These are phyloP conservation scores for Aspergillus unguis DNA, from an alignment of 2,329 filamentous ascomycete species.

Conservation along the genomic window DNA sequence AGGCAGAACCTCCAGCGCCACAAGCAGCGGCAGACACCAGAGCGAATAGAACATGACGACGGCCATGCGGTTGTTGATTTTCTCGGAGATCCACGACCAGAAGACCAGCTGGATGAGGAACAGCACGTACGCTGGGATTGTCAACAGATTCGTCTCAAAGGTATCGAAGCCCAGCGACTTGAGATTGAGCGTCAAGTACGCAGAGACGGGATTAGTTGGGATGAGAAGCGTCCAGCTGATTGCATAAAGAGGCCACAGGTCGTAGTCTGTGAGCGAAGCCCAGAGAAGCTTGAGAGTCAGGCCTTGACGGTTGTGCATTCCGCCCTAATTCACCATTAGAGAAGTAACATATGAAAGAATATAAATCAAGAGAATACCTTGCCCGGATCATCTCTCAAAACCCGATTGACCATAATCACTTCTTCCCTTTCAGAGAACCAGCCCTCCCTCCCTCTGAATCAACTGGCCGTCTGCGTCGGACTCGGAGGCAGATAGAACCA, in stretches of 20 bases:
- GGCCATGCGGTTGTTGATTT: conserved; percentile 51
- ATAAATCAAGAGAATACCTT: background rate
- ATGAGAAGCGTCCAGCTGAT: conserved; percentile 46
- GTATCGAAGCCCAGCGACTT: conserved; percentile 56
- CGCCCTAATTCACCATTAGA: conserved; percentile 42
- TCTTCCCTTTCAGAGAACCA: conserved; percentile 68
- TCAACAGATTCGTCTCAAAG: conserved; percentile 61
- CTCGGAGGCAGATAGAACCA: conserved; percentile 61
- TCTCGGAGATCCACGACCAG: conserved; percentile 53
- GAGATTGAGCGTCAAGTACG: conserved; percentile 28
- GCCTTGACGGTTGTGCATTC: conserved; percentile 60
- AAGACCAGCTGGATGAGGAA: conserved; percentile 56
- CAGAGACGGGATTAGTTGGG: conserved; percentile 40
- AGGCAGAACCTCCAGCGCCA: background rate
- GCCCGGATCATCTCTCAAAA: conserved; percentile 52
- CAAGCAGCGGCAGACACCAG: conserved; percentile 2
- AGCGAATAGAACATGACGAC: conserved; percentile 36
- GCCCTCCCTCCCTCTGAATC: conserved; percentile 58
- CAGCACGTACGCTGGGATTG: conserved; percentile 56
- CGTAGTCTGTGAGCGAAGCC: conserved; percentile 52
- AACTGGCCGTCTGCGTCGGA: conserved; percentile 61
- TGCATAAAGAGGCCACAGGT: conserved; percentile 57
- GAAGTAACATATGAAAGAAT: no score
- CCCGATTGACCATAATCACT: conserved; percentile 66
- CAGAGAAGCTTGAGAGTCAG: conserved; percentile 49